Percentiles rank a stretch among this genome's conserved stretches.
These are phyloP conservation scores for Beauveria sp. DNA, from an alignment of 2,329 filamentous ascomycete species.

Conservation along the genomic window DNA sequence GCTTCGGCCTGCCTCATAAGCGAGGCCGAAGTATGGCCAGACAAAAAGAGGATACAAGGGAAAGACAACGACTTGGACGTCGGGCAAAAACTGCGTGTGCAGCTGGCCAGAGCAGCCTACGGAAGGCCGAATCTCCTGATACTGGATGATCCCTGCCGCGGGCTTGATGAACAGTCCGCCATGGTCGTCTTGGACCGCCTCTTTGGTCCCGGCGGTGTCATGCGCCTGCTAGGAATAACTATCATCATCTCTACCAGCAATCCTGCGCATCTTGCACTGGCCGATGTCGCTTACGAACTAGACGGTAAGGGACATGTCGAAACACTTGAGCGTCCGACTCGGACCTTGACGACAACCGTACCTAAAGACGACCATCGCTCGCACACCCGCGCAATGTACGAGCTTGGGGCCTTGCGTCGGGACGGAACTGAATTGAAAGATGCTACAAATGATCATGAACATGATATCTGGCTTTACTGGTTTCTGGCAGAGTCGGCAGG, in stretches of 20 bases:
- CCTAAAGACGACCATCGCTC: background rate
- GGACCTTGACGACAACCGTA: background rate
- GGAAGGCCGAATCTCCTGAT: background rate
- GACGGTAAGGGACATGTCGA: background rate
- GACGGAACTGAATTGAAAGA: background rate
- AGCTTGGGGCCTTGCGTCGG: background rate
- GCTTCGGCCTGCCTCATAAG: background rate
- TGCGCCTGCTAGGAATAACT: background rate
- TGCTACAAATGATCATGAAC: background rate
- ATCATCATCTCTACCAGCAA: background rate
- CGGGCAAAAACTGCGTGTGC: background rate
- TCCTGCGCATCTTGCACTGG: background rate
- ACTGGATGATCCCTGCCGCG: background rate
- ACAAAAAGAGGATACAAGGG: background rate
- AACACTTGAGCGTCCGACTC: background rate
- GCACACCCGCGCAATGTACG: background rate
- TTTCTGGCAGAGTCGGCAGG: background rate
- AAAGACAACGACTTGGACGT: background rate
- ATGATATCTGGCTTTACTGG: background rate
- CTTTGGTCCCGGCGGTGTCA: background rate
- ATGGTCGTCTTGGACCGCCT: background rate
- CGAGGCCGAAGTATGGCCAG: background rate
- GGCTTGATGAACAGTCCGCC: background rate
- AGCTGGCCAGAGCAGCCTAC: background rate
- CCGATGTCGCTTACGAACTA: background rate